Conservation (phyloP, 2,329 filamentous ascomycete genomes). For the Ramularia endophylla region DNA sequence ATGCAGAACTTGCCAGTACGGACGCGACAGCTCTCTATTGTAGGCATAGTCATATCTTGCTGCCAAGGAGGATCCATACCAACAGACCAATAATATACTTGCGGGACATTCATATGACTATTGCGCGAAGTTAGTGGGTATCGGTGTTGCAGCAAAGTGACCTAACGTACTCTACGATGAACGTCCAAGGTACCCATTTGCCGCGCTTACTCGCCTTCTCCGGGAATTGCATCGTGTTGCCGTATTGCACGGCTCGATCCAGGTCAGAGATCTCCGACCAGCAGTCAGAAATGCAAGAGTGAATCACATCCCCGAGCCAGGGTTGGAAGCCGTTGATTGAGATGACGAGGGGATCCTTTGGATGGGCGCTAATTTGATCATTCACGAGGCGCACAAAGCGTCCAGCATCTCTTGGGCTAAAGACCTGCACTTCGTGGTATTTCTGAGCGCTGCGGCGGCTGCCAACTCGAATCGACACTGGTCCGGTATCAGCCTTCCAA, state of each 20-base stretch:
- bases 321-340: conserved; percentile 31
- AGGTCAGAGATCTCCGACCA: conserved; percentile 30
- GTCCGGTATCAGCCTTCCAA: conserved; percentile 16
- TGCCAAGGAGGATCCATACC: conserved; percentile 27
- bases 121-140: neutral
- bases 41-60: conserved; percentile 17
- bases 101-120: conserved; percentile 33
- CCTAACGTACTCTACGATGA: conserved; percentile 28
- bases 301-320: conserved; percentile 31
- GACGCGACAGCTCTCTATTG: conserved; percentile 30
- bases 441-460: conserved; percentile 23
- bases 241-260: conserved; percentile 31
- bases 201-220: conserved; percentile 28
- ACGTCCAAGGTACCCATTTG: conserved; percentile 31
- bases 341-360: conserved; percentile 26
- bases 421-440: conserved; percentile 25
- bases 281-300: conserved; percentile 29
- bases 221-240: conserved; percentile 31
- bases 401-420: conserved; percentile 23
- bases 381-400: conserved; percentile 29
- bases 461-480: conserved; percentile 29
- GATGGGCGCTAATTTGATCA: conserved; percentile 27
- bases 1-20: too few species aligned
- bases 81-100: conserved; percentile 35
- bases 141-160: too few species aligned